Base-by-base conservation (phyloP, 768 basidiomycete genomes). In the Xerocomus potaroensis region DNA sequence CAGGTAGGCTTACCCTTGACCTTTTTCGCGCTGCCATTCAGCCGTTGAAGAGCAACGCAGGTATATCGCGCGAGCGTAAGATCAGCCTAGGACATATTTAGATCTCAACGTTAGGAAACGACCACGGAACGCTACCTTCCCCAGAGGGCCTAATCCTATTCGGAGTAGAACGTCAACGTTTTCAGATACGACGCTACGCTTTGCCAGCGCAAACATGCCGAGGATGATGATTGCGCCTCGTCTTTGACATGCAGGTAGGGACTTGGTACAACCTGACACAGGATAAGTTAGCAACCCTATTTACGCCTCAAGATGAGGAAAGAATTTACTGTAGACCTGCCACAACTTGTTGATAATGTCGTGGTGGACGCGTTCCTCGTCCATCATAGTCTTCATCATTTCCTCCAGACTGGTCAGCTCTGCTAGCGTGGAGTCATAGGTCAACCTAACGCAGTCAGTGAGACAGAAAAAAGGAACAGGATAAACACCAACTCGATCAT, bases 321-420 rank as follows among this genome's bases (percentile, higher is more conserved):
- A 3, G 41, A 8, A 70, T 87, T 59, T 59, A 93, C 94, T 86
- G 64, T 98, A 99, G 22, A 94, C 89, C 56, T 92, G 87, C 96
- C 96, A 99, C 1, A 99, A 76, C 70, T 91, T 95, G 34, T 79
- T 73, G 53, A 93, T 82, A 36, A 98, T 86, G 47, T 96, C 93
- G 4, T 72, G 64, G 56, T 92, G 87, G 16, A 99, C 79, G 27
- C 83, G 83, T 3, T 78, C 80, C 39, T 94, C 89, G 8, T 87
- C 83, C 88, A 95, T 94, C 87, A 99, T 88, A 24, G 87, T 90
- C 34, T 90, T 79, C 83, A 99, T 84, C 76, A 98, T 86, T 67
- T 97, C 93, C 61, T 99, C 96, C 43, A 98, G 69, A 56, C 91
- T 94, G 1, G 94, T 99, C 33, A 99, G 70, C 63, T 98, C 94